Base-by-base conservation (phyloP, 805 yeast genomes). In the Candida dajiaensis region DNA sequence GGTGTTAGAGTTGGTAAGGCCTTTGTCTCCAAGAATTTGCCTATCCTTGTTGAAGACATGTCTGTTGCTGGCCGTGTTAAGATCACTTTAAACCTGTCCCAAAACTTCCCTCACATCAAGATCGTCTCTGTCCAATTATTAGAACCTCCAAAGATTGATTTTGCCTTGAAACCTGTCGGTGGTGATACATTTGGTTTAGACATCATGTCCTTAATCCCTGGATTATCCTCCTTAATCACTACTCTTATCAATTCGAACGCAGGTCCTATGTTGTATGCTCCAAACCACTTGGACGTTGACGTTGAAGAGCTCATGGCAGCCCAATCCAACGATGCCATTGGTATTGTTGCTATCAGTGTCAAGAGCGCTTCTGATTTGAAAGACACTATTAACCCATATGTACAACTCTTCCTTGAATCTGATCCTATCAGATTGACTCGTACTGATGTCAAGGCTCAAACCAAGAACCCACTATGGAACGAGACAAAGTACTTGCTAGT, bases 171-270 rank as follows among this genome's bases (percentile, higher is more conserved):
- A 62, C 95, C 95, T 10, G 84, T 86, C 44, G 94, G 94, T 63
- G 94, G 95, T 68, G 92, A 86, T 62, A 82, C 90, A n/a, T 74
- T 86, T 50, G 95, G 95, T 50, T 60, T 86, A 39, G 95, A 86
- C 67, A 77, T 86, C 55, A 86, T 86, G 95, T 81, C 90, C 3
- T 73, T 85, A 55, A 75, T 86, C 52, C 95, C 95, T 4, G 94
- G 94, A 51, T 76, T 86, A 59, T 75, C 87, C 21, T 70, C 80
- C 3, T 81, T 85, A 58, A 89, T 86, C 45, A 85, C 82, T 51
- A 72, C 76, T 20, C 72, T 83, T 62, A 79, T 86, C 59, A 84
- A 86, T 64, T 68, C 85, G 42, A 83, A 69, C 53, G 79, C 81
- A 57, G 81, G 85, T 38, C 94, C 92, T 38, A 79, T 85, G 81